Conservation (phyloP, 441 rosid genomes). For the Codiaeum variegatum region DNA sequence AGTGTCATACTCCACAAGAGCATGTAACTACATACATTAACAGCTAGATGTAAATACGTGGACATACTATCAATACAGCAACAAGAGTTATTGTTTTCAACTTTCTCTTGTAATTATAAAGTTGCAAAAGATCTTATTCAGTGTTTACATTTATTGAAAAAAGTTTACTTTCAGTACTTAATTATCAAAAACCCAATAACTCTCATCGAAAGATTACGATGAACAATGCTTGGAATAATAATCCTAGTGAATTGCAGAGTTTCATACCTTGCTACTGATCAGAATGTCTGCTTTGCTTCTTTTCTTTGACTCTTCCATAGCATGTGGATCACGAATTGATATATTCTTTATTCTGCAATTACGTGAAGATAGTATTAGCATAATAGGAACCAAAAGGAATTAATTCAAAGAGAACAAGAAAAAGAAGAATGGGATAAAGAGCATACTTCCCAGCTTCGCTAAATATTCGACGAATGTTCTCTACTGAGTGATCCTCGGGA, state of each 20-base stretch:
- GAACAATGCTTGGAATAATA: background rate
- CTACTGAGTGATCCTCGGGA: constrained; percentile 80
- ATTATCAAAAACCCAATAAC: background rate
- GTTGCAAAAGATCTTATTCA: no score
- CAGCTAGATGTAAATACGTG: background rate
- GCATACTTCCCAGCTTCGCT: constrained; percentile 77
- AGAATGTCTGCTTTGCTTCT: constrained; percentile 46
- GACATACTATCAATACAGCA: no score
- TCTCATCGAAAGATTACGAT: background rate
- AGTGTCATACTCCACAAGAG: constrained; percentile 79
- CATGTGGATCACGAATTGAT: constrained; percentile 53
- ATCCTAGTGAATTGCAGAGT: background rate
- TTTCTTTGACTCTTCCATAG: constrained; percentile 52
- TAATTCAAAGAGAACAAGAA: background rate
- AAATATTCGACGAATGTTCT: constrained; percentile 61
- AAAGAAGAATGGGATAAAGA: constrained; percentile 4
- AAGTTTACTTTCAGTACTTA: background rate
- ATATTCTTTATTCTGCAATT: constrained; percentile 54
- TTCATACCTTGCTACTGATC: constrained; percentile 59
- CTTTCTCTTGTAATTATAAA: no score
- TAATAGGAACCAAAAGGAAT: constrained; percentile 16
- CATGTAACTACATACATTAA: constrained; percentile 52
- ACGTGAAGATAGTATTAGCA: constrained; percentile 2
- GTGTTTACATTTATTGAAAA: background rate
- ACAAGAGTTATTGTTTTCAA: no score